Base-by-base conservation (phyloP, 306 rosid genomes). In the Hippophae rhamnoides region DNA sequence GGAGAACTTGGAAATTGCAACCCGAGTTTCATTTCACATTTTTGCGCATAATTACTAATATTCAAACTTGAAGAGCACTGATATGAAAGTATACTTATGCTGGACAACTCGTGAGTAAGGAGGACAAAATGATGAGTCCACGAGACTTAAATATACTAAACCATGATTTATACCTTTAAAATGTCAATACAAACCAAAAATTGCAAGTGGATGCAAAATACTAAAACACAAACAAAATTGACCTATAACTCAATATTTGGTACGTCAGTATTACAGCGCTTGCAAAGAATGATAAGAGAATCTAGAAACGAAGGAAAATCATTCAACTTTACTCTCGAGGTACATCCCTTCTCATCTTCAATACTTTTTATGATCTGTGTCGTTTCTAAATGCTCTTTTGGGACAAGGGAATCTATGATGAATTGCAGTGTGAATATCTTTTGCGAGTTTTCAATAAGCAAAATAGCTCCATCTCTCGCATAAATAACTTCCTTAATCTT, bases 401-500 rank as follows among this genome's bases (percentile, higher is more conserved):
- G 61, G 54, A 10, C 6, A 18, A 55, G 54, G 57, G 52, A 31
- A 58, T 25, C 13, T 9, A 9, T 11, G 50, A 48, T 0, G 69
- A 47, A 53, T 43, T 52, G 48, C 47, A 7, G 46, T 31, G 23
- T n/a, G 38, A 9, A 59, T 61, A 23, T 58, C 6, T 7, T 62
- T 51, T 52, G 57, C 64, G 64, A 46, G 61, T 67, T 56, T 61
- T 64, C 49, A 27, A 31, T 56, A 74, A 67, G 61, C 13, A 27
- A 27, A 58, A 60, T 62, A 43, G 26, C 45, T 52, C 38, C 41
- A 63, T 56, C 50, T 44, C 72, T 81, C 85, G 68, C 72, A 12
- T 86, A 82, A 84, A 93, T 57, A 93, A 42, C 75, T 78, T 84
- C 86, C 84, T 80, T 73, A 93, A 73, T 57, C 79, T 84, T 43